These are phyloP conservation scores for Geranomyces michiganensis DNA, from an alignment of 192 early-diverging fungal species.

Conservation along the genomic window DNA sequence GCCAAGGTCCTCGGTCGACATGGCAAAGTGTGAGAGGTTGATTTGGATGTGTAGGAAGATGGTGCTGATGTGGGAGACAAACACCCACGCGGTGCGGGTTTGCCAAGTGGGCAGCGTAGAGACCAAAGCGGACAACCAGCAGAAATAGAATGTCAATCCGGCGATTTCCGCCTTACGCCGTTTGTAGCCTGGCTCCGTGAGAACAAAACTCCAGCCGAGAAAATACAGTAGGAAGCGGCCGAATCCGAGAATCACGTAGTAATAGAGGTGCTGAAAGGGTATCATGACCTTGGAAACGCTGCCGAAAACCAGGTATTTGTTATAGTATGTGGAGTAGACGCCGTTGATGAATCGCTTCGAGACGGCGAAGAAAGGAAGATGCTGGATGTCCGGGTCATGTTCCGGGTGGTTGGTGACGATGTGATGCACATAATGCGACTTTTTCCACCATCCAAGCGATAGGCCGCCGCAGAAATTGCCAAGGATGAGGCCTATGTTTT, in stretches of 20 bases:
- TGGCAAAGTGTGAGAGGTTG: conserved; percentile 94
- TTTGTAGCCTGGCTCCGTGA: conserved; percentile 33
- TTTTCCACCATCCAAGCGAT: conserved; percentile 96
- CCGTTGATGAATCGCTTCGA: conserved; percentile 76
- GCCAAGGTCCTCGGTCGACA: conserved; percentile 64
- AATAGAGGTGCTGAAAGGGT: conserved; percentile 80
- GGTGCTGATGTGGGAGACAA: conserved; percentile 81
- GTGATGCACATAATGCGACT: conserved; percentile 96
- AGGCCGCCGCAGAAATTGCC: conserved; percentile 86
- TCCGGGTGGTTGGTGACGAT: conserved; percentile 92
- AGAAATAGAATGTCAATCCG: conserved; percentile 74
- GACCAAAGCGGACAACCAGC: conserved; percentile 77
- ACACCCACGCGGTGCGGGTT: conserved; percentile 64
- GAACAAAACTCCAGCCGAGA: conserved; percentile 70
- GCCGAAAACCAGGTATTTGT: conserved; percentile 82
- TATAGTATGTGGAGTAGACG: conserved; percentile 89
- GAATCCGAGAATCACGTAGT: conserved; percentile 84
- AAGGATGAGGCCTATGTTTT: conserved; percentile 78
- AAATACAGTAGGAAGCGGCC: conserved; percentile 92
- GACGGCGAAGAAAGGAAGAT: conserved; percentile 93
- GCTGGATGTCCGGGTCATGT: conserved; percentile 98
- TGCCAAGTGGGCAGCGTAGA: conserved; percentile 71
- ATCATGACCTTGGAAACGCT: conserved; percentile 73
- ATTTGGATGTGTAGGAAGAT: conserved; percentile 93
- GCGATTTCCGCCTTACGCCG: conserved; percentile 73